phyloP scores from a whole-genome alignment of 2,329 filamentous ascomycete species.

The Ophiostoma novo-ulmi region DNA sequence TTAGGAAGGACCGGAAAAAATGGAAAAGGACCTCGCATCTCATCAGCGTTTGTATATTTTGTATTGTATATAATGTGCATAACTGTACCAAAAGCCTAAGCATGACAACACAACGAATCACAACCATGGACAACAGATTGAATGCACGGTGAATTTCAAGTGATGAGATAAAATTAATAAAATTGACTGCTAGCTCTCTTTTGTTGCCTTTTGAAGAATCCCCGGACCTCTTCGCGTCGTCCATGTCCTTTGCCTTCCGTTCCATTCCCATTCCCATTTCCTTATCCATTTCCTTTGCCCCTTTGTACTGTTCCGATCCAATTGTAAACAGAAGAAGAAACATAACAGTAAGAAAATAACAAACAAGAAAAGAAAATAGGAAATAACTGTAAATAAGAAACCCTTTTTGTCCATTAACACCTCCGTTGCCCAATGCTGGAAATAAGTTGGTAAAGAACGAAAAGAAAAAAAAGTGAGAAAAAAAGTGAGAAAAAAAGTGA shows the following conservation, averaged over 20 bases:
- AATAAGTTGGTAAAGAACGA: background rate
- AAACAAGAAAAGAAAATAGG: background rate
- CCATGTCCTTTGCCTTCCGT: background rate
- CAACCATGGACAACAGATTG: background rate
- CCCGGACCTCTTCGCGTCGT: background rate
- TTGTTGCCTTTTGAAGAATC: background rate
- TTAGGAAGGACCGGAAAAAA: background rate
- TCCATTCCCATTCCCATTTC: background rate
- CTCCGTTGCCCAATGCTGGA: slow-evolving; percentile 1
- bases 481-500: background rate
- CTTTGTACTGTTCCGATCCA: background rate
- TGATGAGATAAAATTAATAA: background rate
- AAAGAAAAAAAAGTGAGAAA: background rate
- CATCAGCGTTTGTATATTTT: background rate
- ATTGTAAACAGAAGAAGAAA: background rate
- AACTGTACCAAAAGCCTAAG: background rate
- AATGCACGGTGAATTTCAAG: no score
- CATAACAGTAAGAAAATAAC: background rate
- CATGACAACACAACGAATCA: background rate
- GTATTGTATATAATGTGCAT: background rate
- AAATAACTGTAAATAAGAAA: background rate
- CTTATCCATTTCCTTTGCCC: no score
- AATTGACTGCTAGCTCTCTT: background rate
- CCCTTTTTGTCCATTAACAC: background rate
- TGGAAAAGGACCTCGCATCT: background rate